Evolutionary conservation across 352 stramenopile species (phyloP).

Genomic region (Pythium sp.): DNA sequence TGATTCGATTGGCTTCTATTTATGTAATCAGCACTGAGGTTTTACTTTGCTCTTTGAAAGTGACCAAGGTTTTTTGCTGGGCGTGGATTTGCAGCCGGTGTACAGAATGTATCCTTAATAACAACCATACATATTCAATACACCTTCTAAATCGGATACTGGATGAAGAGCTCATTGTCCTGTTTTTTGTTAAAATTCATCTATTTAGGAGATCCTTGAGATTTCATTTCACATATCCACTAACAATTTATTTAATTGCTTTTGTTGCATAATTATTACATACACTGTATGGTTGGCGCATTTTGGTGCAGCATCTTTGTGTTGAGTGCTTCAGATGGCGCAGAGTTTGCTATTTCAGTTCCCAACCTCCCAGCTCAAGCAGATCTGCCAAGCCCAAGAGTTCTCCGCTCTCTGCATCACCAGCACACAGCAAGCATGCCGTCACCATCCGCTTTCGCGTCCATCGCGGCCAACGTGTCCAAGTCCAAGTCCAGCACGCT

Average conservation of each 20-base stretch:
- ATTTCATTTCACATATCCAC: background rate
- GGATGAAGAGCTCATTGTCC: background rate
- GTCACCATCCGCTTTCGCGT: slow-evolving; percentile 21
- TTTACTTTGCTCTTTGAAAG: background rate
- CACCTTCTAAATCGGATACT: background rate
- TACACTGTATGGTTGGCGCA: background rate
- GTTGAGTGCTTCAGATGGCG: too few relatives aligned
- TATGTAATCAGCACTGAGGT: background rate
- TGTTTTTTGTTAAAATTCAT: background rate
- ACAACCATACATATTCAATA: background rate
- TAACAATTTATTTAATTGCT: background rate
- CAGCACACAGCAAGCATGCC: slow-evolving; percentile 13
- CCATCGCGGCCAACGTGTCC: slow-evolving; percentile 34
- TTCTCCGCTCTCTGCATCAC: background rate
- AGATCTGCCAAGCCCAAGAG: background rate
- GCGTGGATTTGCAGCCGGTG: background rate
- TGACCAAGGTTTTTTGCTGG: background rate
- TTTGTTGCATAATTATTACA: background rate
- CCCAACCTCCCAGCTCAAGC: background rate
- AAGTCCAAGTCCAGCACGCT: slow-evolving; percentile 41
- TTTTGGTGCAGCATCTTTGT: too few relatives aligned
- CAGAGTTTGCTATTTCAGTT: background rate
- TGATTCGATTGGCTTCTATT: background rate
- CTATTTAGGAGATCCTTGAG: background rate
- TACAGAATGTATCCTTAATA: background rate